A percentile compares a stretch with the other conserved stretches of the same genome.
Conservation (phyloP, 2,329 filamentous ascomycete genomes). For the Ophiostoma novo-ulmi region DNA sequence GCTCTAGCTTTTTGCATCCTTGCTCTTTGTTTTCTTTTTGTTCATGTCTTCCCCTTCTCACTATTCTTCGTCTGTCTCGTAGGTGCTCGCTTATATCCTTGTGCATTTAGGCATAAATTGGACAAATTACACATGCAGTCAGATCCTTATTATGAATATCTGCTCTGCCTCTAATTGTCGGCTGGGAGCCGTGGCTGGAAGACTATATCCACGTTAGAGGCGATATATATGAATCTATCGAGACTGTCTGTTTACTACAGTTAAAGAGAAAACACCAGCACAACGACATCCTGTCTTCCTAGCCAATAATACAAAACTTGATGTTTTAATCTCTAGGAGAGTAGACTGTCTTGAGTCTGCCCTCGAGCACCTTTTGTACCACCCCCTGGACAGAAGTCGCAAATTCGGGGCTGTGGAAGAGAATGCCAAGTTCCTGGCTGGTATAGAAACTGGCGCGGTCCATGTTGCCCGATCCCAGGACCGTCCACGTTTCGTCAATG, state of each 20-base stretch:
- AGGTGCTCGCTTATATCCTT: not conserved
- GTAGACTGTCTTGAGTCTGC: slow-evolving; percentile 28
- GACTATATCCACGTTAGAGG: no score
- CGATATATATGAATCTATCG: not conserved
- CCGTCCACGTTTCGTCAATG: slow-evolving; percentile 61
- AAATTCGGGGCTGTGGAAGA: slow-evolving; percentile 43
- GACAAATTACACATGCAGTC: not conserved
- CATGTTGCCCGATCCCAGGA: slow-evolving; percentile 77
- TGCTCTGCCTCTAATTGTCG: no score
- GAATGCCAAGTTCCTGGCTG: slow-evolving; percentile 73
- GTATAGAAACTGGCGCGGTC: slow-evolving; percentile 84
- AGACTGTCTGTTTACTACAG: not conserved
- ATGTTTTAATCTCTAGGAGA: not conserved
- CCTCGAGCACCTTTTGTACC: slow-evolving; percentile 35
- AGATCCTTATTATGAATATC: no score
- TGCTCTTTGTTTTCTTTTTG: slow-evolving; percentile 3
- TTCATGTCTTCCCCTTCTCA: not conserved
- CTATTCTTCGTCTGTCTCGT: not conserved
- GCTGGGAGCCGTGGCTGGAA: no score
- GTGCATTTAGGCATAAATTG: not conserved
- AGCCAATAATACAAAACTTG: not conserved
- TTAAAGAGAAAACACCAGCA: not conserved
- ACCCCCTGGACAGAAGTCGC: slow-evolving; percentile 32
- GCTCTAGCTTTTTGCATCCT: not conserved
- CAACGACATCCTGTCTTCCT: not conserved